Conservation (phyloP, 1,284 basidiomycete genomes). For the Phellinidium pouzarii region DNA sequence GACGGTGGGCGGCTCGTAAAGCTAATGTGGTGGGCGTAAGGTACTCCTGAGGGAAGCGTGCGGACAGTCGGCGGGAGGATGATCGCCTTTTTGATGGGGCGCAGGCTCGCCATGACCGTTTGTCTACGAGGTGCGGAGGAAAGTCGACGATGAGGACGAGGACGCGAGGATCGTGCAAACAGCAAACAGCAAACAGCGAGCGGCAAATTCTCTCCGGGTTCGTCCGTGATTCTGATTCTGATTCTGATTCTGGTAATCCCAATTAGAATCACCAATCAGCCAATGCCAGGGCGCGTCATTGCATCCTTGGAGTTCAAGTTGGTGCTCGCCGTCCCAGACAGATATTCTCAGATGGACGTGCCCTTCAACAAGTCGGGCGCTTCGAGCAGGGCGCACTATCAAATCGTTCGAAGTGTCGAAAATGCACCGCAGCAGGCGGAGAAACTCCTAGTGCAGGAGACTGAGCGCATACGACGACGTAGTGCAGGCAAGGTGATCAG, state of each 20-base stretch:
- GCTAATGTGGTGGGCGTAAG: conserved; percentile 63
- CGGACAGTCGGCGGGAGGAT: conserved; percentile 80
- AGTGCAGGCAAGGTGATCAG: conserved; percentile 42
- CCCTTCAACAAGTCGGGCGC: conserved; percentile 72
- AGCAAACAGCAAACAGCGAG: conserved; percentile 16
- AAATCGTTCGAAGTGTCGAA: conserved; percentile 65
- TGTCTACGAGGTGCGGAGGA: neutral
- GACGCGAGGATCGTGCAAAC: no score
- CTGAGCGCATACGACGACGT: conserved; percentile 46
- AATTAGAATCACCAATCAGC: neutral
- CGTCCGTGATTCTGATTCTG: neutral
- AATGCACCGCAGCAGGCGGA: conserved; percentile 51
- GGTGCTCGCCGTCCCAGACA: neutral
- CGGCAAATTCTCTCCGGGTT: conserved; percentile 6
- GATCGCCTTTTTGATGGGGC: conserved; percentile 72
- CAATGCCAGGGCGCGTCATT: conserved; percentile 15
- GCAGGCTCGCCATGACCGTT: conserved; percentile 54
- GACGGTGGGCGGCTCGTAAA: conserved; percentile 57
- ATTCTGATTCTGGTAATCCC: neutral
- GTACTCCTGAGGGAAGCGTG: conserved; percentile 67
- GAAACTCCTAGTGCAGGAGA: conserved; percentile 47
- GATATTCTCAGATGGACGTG: conserved; percentile 48
- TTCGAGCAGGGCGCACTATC: conserved; percentile 63
- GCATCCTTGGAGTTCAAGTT: neutral
- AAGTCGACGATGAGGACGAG: conserved; percentile 1